A percentile compares a stretch with the other conserved stretches of the same genome.
phyloP scores from a whole-genome alignment of 768 basidiomycete genomes.

The Epithele typhae region DNA sequence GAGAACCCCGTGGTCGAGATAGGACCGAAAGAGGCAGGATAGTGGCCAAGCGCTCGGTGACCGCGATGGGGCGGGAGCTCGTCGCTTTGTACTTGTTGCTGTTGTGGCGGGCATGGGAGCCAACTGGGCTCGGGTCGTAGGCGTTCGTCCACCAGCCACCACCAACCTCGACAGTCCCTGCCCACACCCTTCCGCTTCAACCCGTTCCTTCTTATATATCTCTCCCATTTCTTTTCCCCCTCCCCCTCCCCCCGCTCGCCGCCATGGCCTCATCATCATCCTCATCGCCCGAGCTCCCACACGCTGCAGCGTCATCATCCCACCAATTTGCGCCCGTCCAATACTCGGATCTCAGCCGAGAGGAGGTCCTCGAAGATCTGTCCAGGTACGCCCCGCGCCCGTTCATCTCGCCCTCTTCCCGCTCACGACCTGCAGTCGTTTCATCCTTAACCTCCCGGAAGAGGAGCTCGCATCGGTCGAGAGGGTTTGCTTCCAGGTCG shows the following conservation, averaged over 20 bases:
- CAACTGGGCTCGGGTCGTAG: constrained; percentile 10
- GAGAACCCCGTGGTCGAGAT: constrained; percentile 4
- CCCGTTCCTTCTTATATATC: constrained; percentile 16
- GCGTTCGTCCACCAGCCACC: constrained; percentile 17
- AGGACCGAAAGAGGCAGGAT: constrained; percentile 13
- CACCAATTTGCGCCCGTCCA: constrained; percentile 52
- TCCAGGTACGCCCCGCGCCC: constrained; percentile 53
- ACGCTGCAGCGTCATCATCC: constrained; percentile 35
- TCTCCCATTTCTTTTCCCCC: constrained; percentile 27
- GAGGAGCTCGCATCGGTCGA: constrained; percentile 89
- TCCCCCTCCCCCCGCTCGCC: constrained; percentile 14
- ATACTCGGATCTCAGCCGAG: constrained; percentile 57
- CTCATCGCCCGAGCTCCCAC: constrained; percentile 69
- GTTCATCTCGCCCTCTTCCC: background rate
- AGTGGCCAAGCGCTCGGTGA: background rate
- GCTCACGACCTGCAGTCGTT: constrained; percentile 54
- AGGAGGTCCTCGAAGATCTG: constrained; percentile 87
- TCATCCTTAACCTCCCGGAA: constrained; percentile 93
- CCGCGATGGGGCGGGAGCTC: background rate
- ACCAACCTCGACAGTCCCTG: constrained; percentile 12
- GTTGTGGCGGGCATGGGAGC: constrained; percentile 14
- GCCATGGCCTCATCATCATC: constrained; percentile 74
- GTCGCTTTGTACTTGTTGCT: constrained; percentile 7
- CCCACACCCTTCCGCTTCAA: constrained; percentile 11
- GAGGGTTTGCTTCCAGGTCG: constrained; percentile 96